Base-by-base conservation (phyloP, 768 basidiomycete genomes). In the Leucosporidium yakuticum region DNA sequence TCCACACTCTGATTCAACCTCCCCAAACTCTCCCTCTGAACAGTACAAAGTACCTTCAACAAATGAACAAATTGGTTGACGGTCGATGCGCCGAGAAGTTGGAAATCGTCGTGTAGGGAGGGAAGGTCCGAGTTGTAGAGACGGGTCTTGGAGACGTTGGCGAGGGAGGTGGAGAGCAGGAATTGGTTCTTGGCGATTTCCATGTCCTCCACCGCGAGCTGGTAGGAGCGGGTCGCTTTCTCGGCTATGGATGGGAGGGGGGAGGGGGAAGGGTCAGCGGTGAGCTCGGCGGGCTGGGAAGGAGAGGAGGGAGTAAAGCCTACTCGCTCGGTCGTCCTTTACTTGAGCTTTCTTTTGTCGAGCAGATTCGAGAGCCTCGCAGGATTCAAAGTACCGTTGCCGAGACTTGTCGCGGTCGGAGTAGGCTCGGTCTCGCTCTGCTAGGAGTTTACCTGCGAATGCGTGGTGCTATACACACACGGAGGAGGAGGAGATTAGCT, bases 91-190 rank as follows among this genome's bases (percentile, higher is more conserved):
- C 68, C 68, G 48, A 73, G 61, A 11, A 51, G 21, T 39, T 73
- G 71, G 34, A 62, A 73, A 23, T 67, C 68, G 63, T 73, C 69
- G 34, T 67, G 55, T 5, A 73, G 23, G 12, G 8, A 4, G 6
- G 71, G 71, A 21, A 73, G 54, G 58, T 69, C 63, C 8, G 29
- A 25, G 48, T 60, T 56, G 66, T 69, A 73, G 3, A 69, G 53
- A 21, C 49, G 36, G 9, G 29, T 20, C 25, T 73, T 69, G 7
- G 64, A 55, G 21, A 56, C 48, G 63, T 73, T 73, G 4, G 71
- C 69, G 20, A 25, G 14, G 32, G 62, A 55, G 25, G 66, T 54
- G 53, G 69, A 65, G 62, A 73, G 44, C 4, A 73, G 62, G 61
- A 49, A 48, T 17, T 60, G 65, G 51, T 67, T 57, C 57, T 73